Percentiles rank a stretch among this genome's conserved stretches.
phyloP scores from a whole-genome alignment of 202 grass and related monocot species.

The Setaria viridis region DNA sequence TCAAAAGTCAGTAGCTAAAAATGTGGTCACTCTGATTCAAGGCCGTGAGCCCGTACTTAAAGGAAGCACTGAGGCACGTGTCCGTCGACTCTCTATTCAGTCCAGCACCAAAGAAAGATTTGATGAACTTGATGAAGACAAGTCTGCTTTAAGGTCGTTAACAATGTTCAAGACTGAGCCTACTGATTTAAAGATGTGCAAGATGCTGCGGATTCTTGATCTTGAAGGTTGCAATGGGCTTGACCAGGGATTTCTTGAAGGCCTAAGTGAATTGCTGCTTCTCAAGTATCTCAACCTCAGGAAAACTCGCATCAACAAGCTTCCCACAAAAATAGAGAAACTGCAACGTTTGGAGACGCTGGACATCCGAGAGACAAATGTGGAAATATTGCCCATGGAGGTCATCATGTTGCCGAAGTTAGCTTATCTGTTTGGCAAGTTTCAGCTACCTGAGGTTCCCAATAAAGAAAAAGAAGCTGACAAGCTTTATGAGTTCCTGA shows the following conservation, averaged over 20 bases:
- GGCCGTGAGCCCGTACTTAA: not conserved
- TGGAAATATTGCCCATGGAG: conserved; percentile 6
- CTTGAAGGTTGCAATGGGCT: conserved; percentile 39
- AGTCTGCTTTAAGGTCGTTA: conserved; percentile 26
- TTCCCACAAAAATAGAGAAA: not conserved
- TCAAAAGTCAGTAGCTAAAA: not conserved
- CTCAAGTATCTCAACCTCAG: conserved; percentile 49
- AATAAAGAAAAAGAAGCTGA: not conserved
- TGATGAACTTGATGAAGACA: not conserved
- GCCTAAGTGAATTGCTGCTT: conserved; percentile 13
- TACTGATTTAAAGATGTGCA: not conserved
- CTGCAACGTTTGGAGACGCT: conserved; percentile 37
- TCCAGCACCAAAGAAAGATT: conserved; percentile 4
- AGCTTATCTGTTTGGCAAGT: conserved; percentile 16
- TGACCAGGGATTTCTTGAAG: not conserved
- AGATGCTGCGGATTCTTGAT: conserved; percentile 37
- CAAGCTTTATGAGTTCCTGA: not conserved
- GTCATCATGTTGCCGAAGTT: conserved; percentile 29
- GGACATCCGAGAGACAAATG: conserved; percentile 19
- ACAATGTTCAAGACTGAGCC: not conserved
- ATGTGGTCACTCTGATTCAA: not conserved
- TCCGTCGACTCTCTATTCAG: conserved; percentile 36
- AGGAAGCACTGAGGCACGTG: not conserved
- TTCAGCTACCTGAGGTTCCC: not conserved
- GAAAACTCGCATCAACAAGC: not conserved